Evolutionary conservation across 306 rosid species (phyloP), one percentile per base, ranked within the genome.

Genomic region (Aeschynomene evenia): DNA sequence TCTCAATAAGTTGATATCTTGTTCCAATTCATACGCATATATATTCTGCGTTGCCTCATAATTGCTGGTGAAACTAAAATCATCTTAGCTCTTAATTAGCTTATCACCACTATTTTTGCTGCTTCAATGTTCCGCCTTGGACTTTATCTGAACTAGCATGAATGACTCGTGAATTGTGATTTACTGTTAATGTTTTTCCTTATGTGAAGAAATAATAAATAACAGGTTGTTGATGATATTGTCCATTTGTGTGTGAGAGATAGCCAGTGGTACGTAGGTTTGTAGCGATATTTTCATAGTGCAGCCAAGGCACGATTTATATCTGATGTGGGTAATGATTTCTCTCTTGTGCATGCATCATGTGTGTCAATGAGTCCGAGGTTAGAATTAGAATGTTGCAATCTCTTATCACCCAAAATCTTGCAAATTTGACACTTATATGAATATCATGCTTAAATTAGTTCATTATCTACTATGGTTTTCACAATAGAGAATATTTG

Each of bases 111-210:
- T 4, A 22, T 55, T 65, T 20, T 19, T 26, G 3, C 12, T 63
- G 62, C 56, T 71, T 57, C 26, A 34, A 14, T 69, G 46, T 56
- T 66, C 19, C 34, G 21, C 10, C 15, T 36, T 39, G 20, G 26
- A 57, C 26, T 19, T 45, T 26, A 9, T 10, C 4, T n/a, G 22
- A 9, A 24, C 9, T 61, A 15, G 34, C 60, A 52, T 18, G 33
- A 53, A 58, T 39, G 37, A 54, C 73, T 22, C 12, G 36, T 52
- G 48, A 39, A 20, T 51, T 9, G 6, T 15, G 36, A 61, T 50
- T 22, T n/a, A n/a, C n/a, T n/a, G n/a, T n/a, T n/a, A 50, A 54
- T 33, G 36, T 48, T 59, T 71, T 68, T 48, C 40, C 40, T 71
- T 23, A 16, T 26, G 60, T n/a, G 39, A 39, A 31, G 37, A 33